Evolutionary conservation across 148 eudicot species (phyloP), one percentile per base, ranked within the genome.

Genomic region (Heliosperma pusillum): DNA sequence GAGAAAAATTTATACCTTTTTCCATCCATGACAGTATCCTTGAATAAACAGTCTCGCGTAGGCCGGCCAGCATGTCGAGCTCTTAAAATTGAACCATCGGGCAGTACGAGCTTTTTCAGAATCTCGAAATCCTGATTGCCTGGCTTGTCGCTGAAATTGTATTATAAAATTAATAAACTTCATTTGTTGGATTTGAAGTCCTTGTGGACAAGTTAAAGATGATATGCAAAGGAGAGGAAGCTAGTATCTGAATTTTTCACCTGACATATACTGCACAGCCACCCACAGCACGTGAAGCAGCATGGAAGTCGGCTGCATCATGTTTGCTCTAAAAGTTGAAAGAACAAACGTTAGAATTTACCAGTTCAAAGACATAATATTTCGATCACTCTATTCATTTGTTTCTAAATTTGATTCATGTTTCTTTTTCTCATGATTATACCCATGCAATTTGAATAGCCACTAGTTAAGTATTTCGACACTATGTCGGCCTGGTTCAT

Each of bases 241-340:
- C 2, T 55, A 24, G 40, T n/a, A 9, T 55, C 22, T 5, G 13
- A 21, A 0, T 50, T 55, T 45, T 63, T 75, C 66, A 88, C 91
- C 91, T 88, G 67, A 88, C 91, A 79, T 88, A 88, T 57, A 88
- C 76, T 20, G 85, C 83, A 56, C 91, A 86, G 26, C 91, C 91
- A 61, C 87, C 88, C 56, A 88, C 65, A 40, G 89, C 87, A 58
- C 91, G 71, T 26, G 89, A 86, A 40, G 89, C 87, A 24, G 86
- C 91, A 79, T 88, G 91, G 69, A 88, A 82, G 50, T 84, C 84
- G 26, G 87, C 91, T 20, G 89, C 42, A 13, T 84, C 79, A 27
- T 86, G 91, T 78, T 84, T 80, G 78, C 91, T 86, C 91, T 88
- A 27, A 70, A 55, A 21, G 76, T 40, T 66, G 33, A 56, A 66